Conservation (phyloP, 805 yeast species). For the Kuraishia piskuri region DNA sequence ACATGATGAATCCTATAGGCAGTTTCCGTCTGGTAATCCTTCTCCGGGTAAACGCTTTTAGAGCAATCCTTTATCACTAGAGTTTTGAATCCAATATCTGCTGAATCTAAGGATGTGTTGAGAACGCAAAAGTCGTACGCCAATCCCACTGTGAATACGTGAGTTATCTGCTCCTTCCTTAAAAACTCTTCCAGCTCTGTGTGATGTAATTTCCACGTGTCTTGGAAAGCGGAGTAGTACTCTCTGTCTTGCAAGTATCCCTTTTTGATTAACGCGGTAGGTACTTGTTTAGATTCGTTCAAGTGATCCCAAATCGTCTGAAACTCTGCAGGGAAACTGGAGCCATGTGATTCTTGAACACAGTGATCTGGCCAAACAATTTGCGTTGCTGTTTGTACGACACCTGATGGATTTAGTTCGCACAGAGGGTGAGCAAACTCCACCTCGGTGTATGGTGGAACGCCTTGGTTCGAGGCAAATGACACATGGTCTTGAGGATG, state of each 20-base stretch:
- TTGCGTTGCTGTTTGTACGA: constrained; percentile 21
- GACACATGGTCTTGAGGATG: constrained; percentile 76
- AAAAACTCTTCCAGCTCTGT: constrained; percentile 57
- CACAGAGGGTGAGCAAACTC: constrained; percentile 42
- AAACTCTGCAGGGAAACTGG: constrained; percentile 49
- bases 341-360: constrained; percentile 62
- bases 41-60: constrained; percentile 43
- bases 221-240: constrained; percentile 81
- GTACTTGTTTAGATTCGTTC: constrained; percentile 24
- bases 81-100: constrained; percentile 52
- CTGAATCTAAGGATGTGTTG: constrained; percentile 67
- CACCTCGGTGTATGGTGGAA: constrained; percentile 40
- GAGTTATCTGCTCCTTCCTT: constrained; percentile 34
- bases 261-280: constrained; percentile 45
- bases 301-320: constrained; percentile 23
- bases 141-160: constrained; percentile 69
- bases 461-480: constrained; percentile 63
- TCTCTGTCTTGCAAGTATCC: constrained; percentile 71
- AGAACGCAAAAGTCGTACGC: constrained; percentile 86
- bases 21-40: constrained; percentile 24
- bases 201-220: constrained; percentile 62
- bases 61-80: constrained; percentile 50
- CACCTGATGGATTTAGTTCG: constrained; percentile 19
- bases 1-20: constrained; percentile 24
- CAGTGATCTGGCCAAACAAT: constrained; percentile 91